Base-by-base conservation (phyloP, 2,329 filamentous ascomycete genomes). In the Fusarium papillatum region DNA sequence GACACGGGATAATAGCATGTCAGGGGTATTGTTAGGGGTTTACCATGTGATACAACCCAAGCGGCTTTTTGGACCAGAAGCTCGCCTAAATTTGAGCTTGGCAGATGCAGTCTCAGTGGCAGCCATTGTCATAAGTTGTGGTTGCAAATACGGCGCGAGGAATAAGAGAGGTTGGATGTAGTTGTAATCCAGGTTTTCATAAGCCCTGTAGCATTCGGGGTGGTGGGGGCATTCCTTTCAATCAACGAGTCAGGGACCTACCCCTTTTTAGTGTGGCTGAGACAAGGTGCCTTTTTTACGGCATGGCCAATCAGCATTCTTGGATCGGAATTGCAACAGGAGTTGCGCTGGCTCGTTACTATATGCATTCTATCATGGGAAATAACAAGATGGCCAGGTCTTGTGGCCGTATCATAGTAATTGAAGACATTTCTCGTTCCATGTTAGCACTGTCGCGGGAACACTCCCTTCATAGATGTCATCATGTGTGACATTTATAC, bases 21-120 rank as follows among this genome's bases (percentile, higher is more conserved):
- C 29, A 57, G 53, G 55, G 34, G 55, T 14, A 39, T 7, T 19
- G 7, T 26, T 60, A 22, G 22, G 31, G 10, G 14, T 36, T 36
- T 38, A 60, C 55, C 55, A 60, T 36, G 55, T 60, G 34, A 60
- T 26, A 39, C 34, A 60, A 16, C 55, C 55, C 22, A 29, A 34
- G 16, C 55, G 55, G 34, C 19, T 31, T 38, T 60, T 60, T n/a
- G 34, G 55, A 5, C 55, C 55, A 19, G 31, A 60, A 11, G 55
- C 55, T 24, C 55, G 55, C 31, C 22, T 36, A 34, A 17, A 34
- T 22, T 38, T 60, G 8, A 34, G n/a, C 34, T 60, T 60, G 34
- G 22, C 16, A 60, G 34, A 22, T 38, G 31, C n/a, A 24, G 31
- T 16, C 16, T 38, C 31, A 13, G 16, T 60, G 22, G 22, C 22